Conservation (phyloP, 2,329 filamentous ascomycete genomes). For the Fusarium pseudoanthophilum region DNA sequence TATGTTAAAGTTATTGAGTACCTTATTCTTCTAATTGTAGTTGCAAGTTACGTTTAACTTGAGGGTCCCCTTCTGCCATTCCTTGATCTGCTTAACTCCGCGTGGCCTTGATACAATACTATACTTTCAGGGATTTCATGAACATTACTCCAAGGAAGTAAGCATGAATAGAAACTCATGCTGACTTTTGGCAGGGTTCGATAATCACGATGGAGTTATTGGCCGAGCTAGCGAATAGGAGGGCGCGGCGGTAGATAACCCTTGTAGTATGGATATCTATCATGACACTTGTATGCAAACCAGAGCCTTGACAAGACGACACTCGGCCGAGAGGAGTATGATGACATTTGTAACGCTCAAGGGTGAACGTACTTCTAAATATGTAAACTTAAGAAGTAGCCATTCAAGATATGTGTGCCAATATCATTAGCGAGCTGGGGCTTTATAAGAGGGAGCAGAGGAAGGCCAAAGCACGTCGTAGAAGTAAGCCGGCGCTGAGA, state of each 20-base stretch:
- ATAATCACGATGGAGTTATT: neutral
- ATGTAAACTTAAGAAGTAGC: neutral
- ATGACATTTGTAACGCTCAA: rapidly evolving
- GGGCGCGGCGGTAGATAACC: neutral
- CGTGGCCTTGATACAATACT: neutral
- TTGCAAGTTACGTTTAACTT: neutral
- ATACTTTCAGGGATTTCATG: neutral
- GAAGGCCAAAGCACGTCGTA: neutral
- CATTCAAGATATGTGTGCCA: neutral
- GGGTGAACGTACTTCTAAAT: too few species aligned
- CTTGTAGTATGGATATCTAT: neutral
- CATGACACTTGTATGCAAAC: neutral
- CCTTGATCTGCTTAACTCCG: neutral
- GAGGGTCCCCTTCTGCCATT: neutral
- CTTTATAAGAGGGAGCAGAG: neutral
- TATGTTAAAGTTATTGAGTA: rapidly evolving
- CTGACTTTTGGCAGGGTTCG: neutral
- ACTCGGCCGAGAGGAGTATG: neutral
- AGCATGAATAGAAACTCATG: neutral
- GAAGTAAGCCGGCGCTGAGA: neutral
- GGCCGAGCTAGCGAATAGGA: neutral
- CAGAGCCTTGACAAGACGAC: neutral
- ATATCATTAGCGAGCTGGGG: neutral
- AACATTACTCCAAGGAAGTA: neutral
- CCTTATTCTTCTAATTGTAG: too few species aligned